phyloP scores from a whole-genome alignment of 2,329 filamentous ascomycete species.

The Aspergillus pseudoviridinutans region DNA sequence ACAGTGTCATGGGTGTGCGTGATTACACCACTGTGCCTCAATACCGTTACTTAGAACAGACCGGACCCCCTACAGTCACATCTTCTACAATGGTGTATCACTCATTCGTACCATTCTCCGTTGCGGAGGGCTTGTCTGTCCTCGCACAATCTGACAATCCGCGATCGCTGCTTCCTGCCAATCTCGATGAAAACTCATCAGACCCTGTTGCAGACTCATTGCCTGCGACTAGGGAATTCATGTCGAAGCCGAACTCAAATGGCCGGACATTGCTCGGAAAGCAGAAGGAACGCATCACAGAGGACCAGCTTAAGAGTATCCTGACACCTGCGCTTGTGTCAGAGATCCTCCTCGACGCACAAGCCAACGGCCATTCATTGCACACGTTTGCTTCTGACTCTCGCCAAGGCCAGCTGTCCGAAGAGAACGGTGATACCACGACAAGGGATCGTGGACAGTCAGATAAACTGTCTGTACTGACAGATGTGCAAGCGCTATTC shows the following conservation, averaged over 20 bases:
- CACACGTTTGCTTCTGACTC: not conserved
- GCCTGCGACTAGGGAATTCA: conserved; percentile 25
- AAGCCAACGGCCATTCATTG: conserved; percentile 19
- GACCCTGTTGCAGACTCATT: conserved; percentile 3
- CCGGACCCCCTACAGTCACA: conserved; percentile 19
- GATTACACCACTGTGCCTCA: conserved; percentile 33
- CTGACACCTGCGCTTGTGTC: conserved; percentile 37
- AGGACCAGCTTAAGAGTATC: conserved; percentile 19
- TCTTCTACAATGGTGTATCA: conserved; percentile 15
- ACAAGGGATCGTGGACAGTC: not conserved
- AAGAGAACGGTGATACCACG: not conserved
- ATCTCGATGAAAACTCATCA: not conserved
- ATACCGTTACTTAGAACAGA: conserved; percentile 36
- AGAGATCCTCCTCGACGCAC: conserved; percentile 36
- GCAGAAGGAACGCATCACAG: conserved; percentile 5
- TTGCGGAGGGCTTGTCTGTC: conserved; percentile 13
- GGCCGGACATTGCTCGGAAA: conserved; percentile 30
- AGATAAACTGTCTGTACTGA: conserved; percentile 11
- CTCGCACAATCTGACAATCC: conserved; percentile 13
- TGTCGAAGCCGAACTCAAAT: conserved; percentile 21
- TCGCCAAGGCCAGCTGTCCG: not conserved
- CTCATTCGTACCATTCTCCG: conserved; percentile 11
- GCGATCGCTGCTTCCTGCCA: conserved; percentile 5
- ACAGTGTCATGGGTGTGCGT: conserved; percentile 33
- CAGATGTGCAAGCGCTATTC: conserved; percentile 33